Percentiles rank a stretch among this genome's conserved stretches.
Evolutionary conservation across 805 yeast species (phyloP).

Genomic region (Cyberlindnera samutprakarnensis): DNA sequence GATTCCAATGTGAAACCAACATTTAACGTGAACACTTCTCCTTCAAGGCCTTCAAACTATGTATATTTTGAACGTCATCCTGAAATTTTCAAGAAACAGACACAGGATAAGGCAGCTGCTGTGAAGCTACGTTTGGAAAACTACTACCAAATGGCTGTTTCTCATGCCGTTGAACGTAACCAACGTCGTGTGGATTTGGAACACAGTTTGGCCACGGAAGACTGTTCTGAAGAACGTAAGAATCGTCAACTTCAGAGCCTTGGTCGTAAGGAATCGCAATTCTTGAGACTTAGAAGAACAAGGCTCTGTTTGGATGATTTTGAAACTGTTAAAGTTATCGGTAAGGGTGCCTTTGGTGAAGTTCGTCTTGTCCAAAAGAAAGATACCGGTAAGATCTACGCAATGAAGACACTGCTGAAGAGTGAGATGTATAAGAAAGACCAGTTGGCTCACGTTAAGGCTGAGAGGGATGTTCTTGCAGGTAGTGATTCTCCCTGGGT

Average conservation of each 20-base stretch:
- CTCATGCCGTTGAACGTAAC: conserved; percentile 89
- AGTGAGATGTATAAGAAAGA: conserved; percentile 79
- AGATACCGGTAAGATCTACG: conserved; percentile 93
- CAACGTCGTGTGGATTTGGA: conserved; percentile 85
- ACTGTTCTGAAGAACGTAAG: conserved; percentile 61
- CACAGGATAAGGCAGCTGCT: conserved; percentile 33
- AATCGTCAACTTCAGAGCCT: conserved; percentile 70
- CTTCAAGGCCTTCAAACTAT: conserved; percentile 12
- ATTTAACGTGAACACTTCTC: conserved; percentile 10
- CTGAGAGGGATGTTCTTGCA: conserved; percentile 94
- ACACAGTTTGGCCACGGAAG: conserved; percentile 64
- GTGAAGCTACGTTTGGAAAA: conserved; percentile 73
- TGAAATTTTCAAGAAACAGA: conserved; percentile 22
- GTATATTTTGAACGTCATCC: conserved; percentile 25
- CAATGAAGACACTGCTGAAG: conserved; percentile 85
- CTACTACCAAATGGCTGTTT: conserved; percentile 88
- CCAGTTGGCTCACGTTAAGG: conserved; percentile 91
- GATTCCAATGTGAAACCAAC: conserved; percentile 5
- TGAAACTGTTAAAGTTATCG: conserved; percentile 94
- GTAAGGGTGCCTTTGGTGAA: conserved; percentile 99
- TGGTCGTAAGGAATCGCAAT: conserved; percentile 85
- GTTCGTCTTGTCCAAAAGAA: conserved; percentile 90
- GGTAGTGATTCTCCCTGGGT: conserved; percentile 95
- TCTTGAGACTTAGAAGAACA: conserved; percentile 79
- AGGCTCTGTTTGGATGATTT: conserved; percentile 92